Evolutionary conservation across 495 filamentous ascomycete genomes (phyloP).

Genomic region (Astrothelium subdiscretum): DNA sequence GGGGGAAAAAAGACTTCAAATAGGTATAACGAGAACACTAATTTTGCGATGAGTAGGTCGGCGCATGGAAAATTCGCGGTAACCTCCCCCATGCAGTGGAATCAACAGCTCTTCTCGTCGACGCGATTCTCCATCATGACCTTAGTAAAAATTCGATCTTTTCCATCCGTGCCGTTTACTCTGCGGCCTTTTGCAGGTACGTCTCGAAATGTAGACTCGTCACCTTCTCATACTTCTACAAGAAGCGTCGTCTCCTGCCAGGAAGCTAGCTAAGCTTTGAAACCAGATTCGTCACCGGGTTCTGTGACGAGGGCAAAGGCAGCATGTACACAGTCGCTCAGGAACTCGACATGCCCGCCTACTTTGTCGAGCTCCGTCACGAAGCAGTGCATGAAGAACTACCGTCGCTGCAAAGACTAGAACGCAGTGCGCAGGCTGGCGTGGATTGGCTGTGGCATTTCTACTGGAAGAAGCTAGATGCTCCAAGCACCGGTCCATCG

Average conservation of each 20-base stretch:
- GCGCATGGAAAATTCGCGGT: constrained; percentile 51
- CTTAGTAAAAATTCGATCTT: constrained; percentile 39
- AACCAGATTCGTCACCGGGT: constrained; percentile 76
- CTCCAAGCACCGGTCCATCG: background rate
- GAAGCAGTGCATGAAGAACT: constrained; percentile 82
- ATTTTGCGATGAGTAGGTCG: constrained; percentile 4
- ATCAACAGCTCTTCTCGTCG: constrained; percentile 64
- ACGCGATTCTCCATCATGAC: constrained; percentile 60
- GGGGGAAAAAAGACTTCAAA: too few relatives aligned
- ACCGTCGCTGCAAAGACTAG: constrained; percentile 58
- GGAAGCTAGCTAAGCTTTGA: background rate
- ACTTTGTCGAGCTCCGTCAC: constrained; percentile 83
- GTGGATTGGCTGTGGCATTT: constrained; percentile 79
- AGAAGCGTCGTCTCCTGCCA: background rate
- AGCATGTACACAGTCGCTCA: constrained; percentile 77
- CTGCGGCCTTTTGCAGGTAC: constrained; percentile 49
- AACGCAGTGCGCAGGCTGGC: constrained; percentile 51
- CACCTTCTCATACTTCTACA: background rate
- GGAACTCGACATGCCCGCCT: constrained; percentile 62
- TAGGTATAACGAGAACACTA: too few relatives aligned
- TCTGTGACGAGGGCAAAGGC: constrained; percentile 48
- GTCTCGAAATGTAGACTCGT: constrained; percentile 10
- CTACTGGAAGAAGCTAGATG: constrained; percentile 57
- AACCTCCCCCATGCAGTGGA: constrained; percentile 72
- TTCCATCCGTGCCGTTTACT: constrained; percentile 45